These are phyloP conservation scores for Acanthamoeba culbertsoni DNA, from an alignment of 208 protist genomes.

Conservation along the genomic window DNA sequence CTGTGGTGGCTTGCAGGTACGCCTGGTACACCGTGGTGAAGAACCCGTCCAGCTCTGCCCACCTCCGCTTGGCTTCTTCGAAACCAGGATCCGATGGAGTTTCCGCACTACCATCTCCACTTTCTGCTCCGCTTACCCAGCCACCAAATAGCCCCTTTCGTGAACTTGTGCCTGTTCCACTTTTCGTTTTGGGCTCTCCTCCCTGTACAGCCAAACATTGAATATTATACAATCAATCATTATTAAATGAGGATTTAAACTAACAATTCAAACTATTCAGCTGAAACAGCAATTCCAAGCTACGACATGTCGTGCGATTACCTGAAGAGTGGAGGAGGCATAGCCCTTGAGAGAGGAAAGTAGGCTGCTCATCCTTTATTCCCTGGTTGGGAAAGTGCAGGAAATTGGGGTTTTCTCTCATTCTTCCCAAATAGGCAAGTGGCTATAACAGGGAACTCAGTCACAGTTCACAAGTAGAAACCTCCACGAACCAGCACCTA, in stretches of 20 bases:
- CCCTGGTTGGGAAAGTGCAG: neutral
- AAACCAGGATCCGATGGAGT: neutral
- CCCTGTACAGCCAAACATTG: neutral
- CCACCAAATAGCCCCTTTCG: neutral
- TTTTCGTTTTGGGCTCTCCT: neutral
- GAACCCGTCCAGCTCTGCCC: neutral
- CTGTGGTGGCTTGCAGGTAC: neutral
- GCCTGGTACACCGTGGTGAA: slow-evolving; percentile 23
- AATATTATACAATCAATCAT: neutral
- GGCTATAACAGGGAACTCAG: no score
- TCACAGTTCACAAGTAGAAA: no score
- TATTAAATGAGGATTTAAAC: neutral
- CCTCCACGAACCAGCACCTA: neutral
- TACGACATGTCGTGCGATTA: no score
- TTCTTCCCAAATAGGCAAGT: no score
- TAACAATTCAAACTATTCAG: neutral
- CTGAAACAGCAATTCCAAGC: no score
- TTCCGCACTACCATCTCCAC: neutral
- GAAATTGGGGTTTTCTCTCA: no score
- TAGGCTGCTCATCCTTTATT: neutral
- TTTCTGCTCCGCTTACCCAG: neutral
- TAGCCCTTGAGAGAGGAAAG: slow-evolving; percentile 11
- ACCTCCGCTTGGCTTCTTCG: neutral
- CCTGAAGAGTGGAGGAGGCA: neutral
- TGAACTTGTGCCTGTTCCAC: neutral